Percentiles rank a stretch among this genome's conserved stretches.
phyloP scores from a whole-genome alignment of 75 land plant genomes.

The Cryptomeria japonica region DNA sequence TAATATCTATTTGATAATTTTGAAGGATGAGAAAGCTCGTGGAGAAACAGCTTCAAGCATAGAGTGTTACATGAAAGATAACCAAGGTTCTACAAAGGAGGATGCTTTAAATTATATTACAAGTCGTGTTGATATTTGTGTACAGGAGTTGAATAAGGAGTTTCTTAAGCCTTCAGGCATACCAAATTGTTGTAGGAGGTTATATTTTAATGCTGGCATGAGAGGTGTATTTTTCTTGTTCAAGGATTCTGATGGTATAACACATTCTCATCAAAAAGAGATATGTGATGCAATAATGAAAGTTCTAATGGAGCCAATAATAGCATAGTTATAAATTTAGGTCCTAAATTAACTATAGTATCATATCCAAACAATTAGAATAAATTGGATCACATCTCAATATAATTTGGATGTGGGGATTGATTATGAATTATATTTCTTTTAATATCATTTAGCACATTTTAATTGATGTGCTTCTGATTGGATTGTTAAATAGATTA shows the following conservation, averaged over 20 bases:
- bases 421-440: too few relatives aligned
- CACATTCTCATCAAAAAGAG: not conserved
- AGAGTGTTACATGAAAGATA: not conserved
- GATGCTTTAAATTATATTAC: not conserved
- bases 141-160: not conserved
- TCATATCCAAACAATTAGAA: too few relatives aligned
- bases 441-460: too few relatives aligned
- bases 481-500: too few relatives aligned
- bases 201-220: not conserved
- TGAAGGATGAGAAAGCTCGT: not conserved
- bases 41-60: not conserved
- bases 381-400: too few relatives aligned
- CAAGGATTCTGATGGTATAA: not conserved
- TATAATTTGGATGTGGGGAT: too few relatives aligned
- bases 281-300: not conserved
- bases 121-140: not conserved
- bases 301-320: not conserved
- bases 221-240: not conserved
- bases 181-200: not conserved
- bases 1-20: not conserved
- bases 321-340: too few relatives aligned
- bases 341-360: too few relatives aligned
- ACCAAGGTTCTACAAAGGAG: not conserved
- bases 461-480: too few relatives aligned
- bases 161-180: not conserved